Percentiles rank a stretch among this genome's conserved stretches.
phyloP scores from a whole-genome alignment of 2,329 filamentous ascomycete genomes.

The Exophiala sp. region DNA sequence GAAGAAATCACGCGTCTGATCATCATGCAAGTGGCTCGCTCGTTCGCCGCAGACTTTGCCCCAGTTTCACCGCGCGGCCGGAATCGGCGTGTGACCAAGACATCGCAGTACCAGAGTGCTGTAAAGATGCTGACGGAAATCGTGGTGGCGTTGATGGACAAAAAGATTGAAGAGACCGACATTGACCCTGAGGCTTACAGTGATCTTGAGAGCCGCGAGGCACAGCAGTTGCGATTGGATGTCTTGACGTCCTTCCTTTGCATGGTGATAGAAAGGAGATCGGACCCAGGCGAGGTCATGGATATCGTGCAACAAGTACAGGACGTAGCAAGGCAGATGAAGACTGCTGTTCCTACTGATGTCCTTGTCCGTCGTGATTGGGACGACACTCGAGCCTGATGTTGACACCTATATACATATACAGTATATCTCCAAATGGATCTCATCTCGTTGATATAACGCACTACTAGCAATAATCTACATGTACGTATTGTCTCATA shows the following conservation, averaged over 20 bases:
- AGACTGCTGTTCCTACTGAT: constrained; percentile 16
- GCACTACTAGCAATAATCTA: too few relatives aligned
- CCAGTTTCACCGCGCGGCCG: constrained; percentile 3
- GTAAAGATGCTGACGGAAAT: constrained; percentile 43
- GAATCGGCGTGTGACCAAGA: constrained; percentile 10
- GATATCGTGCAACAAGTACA: constrained; percentile 29
- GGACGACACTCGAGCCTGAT: constrained; percentile 11
- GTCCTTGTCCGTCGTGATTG: constrained; percentile 16
- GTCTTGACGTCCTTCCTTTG: constrained; percentile 39
- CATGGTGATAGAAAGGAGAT: constrained; percentile 37
- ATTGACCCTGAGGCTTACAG: constrained; percentile 30
- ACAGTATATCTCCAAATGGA: too few relatives aligned
- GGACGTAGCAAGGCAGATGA: constrained; percentile 37
- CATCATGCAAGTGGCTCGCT: constrained; percentile 45
- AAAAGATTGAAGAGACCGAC: constrained; percentile 33
- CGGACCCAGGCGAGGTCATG: constrained; percentile 30
- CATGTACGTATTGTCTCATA: constrained; percentile 17
- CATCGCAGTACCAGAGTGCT: constrained; percentile 32
- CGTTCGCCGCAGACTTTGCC: constrained; percentile 35
- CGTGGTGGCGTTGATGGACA: constrained; percentile 42
- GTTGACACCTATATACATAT: neutral
- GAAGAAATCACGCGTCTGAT: constrained; percentile 45
- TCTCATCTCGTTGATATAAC: too few relatives aligned
- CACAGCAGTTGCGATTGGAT: constrained; percentile 39
- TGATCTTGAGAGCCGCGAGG: constrained; percentile 28